Evolutionary conservation across 495 filamentous ascomycete genomes (phyloP), one percentile per base, ranked within the genome.

Genomic region (Penicillium taxi): DNA sequence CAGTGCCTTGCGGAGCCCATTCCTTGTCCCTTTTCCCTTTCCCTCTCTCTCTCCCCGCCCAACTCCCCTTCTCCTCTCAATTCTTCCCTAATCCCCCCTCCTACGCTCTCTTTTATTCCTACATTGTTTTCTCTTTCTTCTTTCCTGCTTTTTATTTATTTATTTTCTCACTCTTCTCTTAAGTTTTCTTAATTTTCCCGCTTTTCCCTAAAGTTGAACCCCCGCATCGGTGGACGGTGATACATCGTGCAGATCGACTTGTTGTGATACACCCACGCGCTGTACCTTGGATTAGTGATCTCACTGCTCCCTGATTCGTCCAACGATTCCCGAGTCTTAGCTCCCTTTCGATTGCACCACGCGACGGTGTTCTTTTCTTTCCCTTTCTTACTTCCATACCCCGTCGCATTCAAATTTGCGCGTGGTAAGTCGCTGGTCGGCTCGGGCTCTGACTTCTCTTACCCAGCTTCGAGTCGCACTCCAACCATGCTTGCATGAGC

Each of bases 401-500:
- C 42, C 33, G 22, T 37, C 33, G 35, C 41, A 42, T 40, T 23
- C 34, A 17, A 18, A 3, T 9, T 28, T 31, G 26, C 42, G 24
- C 37, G 39, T 21, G 41, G 41, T 37, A 21, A 39, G 58, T 64
- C 60, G 58, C 63, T 56, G 59, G 56, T 51, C 55, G 56, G 59
- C 63, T 60, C 38, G 37, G 16, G 34, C n/a, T 23, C 41, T 34
- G 36, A 27, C n/a, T 37, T 29, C n/a, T n/a, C n/a, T n/a, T n/a
- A n/a, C n/a, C n/a, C n/a, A n/a, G n/a, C n/a, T n/a, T n/a, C n/a
- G n/a, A n/a, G n/a, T n/a, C n/a, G n/a, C n/a, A 32, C 44, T 50
- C 45, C 45, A 52, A 64, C 47, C 35, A 67, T 67, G 64, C 54
- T 47, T 44, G 47, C 45, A 42, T 64, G 55, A 62, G 39, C 31